Conservation (phyloP, 306 rosid species). For the Citrullus mucosospermus region DNA sequence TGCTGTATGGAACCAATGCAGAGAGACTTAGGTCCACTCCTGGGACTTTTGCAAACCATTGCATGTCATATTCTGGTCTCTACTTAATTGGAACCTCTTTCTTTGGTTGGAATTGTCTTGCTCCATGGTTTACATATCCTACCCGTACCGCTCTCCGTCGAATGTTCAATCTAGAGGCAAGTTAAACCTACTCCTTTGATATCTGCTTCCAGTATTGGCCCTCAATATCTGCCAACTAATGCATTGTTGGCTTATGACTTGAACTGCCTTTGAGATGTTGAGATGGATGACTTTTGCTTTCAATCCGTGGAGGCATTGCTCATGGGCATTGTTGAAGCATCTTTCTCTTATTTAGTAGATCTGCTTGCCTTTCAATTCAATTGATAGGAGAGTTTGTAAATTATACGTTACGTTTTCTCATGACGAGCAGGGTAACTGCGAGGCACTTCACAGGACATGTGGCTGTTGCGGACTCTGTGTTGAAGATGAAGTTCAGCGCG, state of each 20-base stretch:
- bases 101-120: conserved; percentile 73
- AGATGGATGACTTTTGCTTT: not conserved
- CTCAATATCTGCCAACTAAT: not conserved
- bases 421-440: conserved; percentile 63
- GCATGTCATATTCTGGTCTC: conserved; percentile 62
- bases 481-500: conserved; percentile 58
- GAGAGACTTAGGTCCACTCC: conserved; percentile 67
- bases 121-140: conserved; percentile 71
- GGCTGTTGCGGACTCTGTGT: conserved; percentile 71
- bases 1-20: conserved; percentile 79
- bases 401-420: not conserved
- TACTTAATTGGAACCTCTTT: conserved; percentile 55
- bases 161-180: conserved; percentile 88
- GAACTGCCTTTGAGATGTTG: not conserved
- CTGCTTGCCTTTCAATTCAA: not conserved
- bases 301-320: not conserved
- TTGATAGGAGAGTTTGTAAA: not conserved
- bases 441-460: conserved; percentile 61
- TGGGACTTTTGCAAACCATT: conserved; percentile 66
- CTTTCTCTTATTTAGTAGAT: not conserved
- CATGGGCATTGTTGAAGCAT: not conserved
- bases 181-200: conserved; percentile 11
- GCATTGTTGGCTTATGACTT: not conserved
- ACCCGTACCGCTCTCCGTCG: conserved; percentile 75
- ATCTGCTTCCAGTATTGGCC: not conserved